Evolutionary conservation across 306 rosid genomes (phyloP).

Genomic region (Lupinus albus): DNA sequence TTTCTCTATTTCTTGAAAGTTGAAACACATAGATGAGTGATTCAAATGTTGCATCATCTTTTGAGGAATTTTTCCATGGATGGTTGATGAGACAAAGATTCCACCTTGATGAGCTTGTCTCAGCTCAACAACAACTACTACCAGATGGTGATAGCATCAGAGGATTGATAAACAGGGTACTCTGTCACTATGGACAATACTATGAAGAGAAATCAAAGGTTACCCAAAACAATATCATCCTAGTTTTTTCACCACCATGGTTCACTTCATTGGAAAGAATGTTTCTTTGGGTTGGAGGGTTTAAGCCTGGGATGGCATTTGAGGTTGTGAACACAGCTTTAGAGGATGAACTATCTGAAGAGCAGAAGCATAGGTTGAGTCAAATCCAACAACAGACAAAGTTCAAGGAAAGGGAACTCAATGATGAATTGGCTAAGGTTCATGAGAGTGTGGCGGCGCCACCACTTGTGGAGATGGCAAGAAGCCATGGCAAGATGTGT

Average conservation of each 20-base stretch:
- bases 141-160: conserved; percentile 38
- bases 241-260: conserved; percentile 71
- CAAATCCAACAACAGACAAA: conserved; percentile 48
- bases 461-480: conserved; percentile 49
- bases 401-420: conserved; percentile 56
- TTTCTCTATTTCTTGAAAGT: conserved; percentile 1
- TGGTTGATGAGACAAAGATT: conserved; percentile 71
- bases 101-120: conserved; percentile 58
- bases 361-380: conserved; percentile 44
- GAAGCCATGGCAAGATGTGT: conserved; percentile 30
- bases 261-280: conserved; percentile 57
- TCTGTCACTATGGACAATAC: conserved; percentile 75
- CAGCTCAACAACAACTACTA: conserved; percentile 39
- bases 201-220: conserved; percentile 63
- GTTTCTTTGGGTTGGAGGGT: conserved; percentile 74
- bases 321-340: conserved; percentile 47
- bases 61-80: conserved; percentile 56
- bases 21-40: conserved; percentile 41
- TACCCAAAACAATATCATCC: conserved; percentile 52
- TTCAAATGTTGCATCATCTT: conserved; percentile 46
- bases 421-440: conserved; percentile 66
- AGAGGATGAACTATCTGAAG: conserved; percentile 49
- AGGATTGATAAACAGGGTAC: conserved; percentile 51
- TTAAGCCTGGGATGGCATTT: conserved; percentile 60
- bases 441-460: conserved; percentile 77